A percentile compares a stretch with the other conserved stretches of the same genome.
These are phyloP conservation scores for Syncephalastrum contaminatum DNA, from an alignment of 371 early-diverging fungal genomes.

Conservation along the genomic window DNA sequence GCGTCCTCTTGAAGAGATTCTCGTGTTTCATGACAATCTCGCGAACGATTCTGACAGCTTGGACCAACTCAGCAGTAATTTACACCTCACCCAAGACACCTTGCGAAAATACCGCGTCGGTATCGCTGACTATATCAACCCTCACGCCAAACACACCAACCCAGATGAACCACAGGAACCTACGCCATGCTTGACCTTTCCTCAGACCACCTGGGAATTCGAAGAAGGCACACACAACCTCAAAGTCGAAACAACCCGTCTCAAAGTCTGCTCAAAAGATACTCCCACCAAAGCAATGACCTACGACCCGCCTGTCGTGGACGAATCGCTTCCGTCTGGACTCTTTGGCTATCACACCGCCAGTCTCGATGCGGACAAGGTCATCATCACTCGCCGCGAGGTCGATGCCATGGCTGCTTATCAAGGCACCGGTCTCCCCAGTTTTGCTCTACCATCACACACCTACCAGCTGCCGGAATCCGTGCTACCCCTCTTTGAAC, in stretches of 20 bases:
- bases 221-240: slow-evolving; percentile 14
- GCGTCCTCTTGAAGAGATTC: slow-evolving; percentile 25
- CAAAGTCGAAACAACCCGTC: slow-evolving; percentile 23
- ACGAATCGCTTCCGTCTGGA: slow-evolving; percentile 30
- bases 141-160: slow-evolving; percentile 6
- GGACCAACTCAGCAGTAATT: slow-evolving; percentile 13
- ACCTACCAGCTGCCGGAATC: slow-evolving; percentile 65
- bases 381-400: slow-evolving; percentile 63
- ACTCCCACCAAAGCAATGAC: slow-evolving; percentile 10
- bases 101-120: slow-evolving; percentile 36
- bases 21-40: slow-evolving; percentile 17
- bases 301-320: slow-evolving; percentile 29
- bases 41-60: slow-evolving; percentile 14
- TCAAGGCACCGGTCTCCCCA: slow-evolving; percentile 65
- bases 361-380: slow-evolving; percentile 26
- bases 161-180: neutral
- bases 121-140: slow-evolving; percentile 23
- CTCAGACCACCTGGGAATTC: slow-evolving; percentile 35
- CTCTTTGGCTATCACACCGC: slow-evolving; percentile 70
- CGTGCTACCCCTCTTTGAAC: slow-evolving; percentile 59
- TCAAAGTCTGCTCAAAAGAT: slow-evolving; percentile 36
- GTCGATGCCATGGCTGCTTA: slow-evolving; percentile 73
- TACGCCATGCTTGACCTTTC: slow-evolving; percentile 38
- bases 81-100: slow-evolving; percentile 22
- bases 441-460: slow-evolving; percentile 53